phyloP scores from a whole-genome alignment of 257 asterid species.

The Fraxinus anomala region DNA sequence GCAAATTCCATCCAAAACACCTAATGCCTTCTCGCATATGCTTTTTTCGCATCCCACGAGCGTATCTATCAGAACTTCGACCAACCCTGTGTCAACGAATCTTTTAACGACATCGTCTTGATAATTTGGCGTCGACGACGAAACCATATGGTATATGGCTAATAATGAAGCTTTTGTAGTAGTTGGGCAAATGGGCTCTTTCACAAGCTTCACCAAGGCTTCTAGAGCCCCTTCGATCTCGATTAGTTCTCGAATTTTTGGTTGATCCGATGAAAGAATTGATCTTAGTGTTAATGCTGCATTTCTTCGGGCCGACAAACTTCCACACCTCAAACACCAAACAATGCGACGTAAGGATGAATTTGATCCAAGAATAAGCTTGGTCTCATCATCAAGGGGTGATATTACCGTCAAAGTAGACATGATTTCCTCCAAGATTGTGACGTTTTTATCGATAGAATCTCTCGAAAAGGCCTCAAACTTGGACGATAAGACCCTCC shows the following conservation, averaged over 20 bases:
- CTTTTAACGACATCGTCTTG: conserved; percentile 16
- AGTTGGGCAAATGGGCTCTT: conserved; percentile 49
- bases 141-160: conserved; percentile 38
- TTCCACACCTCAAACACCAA: conserved; percentile 40
- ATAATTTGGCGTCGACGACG: conserved; percentile 10
- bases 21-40: conserved; percentile 54
- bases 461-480: conserved; percentile 38
- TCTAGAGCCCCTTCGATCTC: conserved; percentile 38
- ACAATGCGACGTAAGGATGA: conserved; percentile 33
- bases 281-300: conserved; percentile 32
- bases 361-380: conserved; percentile 33
- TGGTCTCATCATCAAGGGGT: conserved; percentile 37
- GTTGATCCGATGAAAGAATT: conserved; percentile 17
- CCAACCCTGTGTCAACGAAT: conserved; percentile 40
- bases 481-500: conserved; percentile 34
- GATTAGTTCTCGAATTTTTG: conserved; percentile 7
- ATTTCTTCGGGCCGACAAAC: conserved; percentile 31
- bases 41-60: conserved; percentile 52
- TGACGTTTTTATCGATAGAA: not conserved
- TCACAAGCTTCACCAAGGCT: conserved; percentile 41
- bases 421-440: conserved; percentile 36
- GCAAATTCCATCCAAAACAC: conserved; percentile 52
- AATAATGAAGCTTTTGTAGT: conserved; percentile 51
- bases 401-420: conserved; percentile 32
- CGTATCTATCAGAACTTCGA: conserved; percentile 35